Percentiles rank a stretch among this genome's conserved stretches.
Conservation (phyloP, 495 filamentous ascomycete species). For the Aspergillus bridgeri region DNA sequence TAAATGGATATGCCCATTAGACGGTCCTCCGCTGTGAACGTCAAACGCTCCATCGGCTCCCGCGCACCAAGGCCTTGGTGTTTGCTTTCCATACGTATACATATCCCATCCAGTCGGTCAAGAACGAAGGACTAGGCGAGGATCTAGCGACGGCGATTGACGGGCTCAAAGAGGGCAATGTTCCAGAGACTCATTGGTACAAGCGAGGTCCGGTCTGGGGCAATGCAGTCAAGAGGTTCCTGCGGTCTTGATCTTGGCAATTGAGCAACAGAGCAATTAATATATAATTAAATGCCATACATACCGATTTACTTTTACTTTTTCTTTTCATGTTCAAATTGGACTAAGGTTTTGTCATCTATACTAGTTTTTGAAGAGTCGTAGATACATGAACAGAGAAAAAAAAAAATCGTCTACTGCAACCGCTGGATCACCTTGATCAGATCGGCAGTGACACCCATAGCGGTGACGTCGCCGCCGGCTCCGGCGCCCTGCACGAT, state of each 20-base stretch:
- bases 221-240: constrained; percentile 54
- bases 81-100: constrained; percentile 81
- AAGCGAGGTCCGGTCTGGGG: constrained; percentile 69
- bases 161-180: constrained; percentile 65
- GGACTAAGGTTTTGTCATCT: constrained; percentile 3
- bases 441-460: constrained; percentile 89
- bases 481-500: constrained; percentile 95
- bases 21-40: constrained; percentile 66
- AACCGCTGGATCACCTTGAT: constrained; percentile 70
- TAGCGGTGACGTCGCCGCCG: constrained; percentile 91
- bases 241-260: constrained; percentile 39
- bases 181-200: constrained; percentile 64
- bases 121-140: constrained; percentile 62
- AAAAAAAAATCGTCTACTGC: constrained; percentile 9
- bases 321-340: neutral
- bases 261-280: no score
- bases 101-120: constrained; percentile 64
- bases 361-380: constrained; percentile 1
- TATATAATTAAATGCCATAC: no score
- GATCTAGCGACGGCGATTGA: constrained; percentile 69
- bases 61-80: constrained; percentile 60
- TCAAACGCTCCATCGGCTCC: constrained; percentile 73
- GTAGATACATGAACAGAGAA: neutral
- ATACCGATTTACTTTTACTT: neutral
- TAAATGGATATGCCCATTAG: constrained; percentile 31